phyloP scores from a whole-genome alignment of 2,329 filamentous ascomycete species.

The Diaporthe sp. region DNA sequence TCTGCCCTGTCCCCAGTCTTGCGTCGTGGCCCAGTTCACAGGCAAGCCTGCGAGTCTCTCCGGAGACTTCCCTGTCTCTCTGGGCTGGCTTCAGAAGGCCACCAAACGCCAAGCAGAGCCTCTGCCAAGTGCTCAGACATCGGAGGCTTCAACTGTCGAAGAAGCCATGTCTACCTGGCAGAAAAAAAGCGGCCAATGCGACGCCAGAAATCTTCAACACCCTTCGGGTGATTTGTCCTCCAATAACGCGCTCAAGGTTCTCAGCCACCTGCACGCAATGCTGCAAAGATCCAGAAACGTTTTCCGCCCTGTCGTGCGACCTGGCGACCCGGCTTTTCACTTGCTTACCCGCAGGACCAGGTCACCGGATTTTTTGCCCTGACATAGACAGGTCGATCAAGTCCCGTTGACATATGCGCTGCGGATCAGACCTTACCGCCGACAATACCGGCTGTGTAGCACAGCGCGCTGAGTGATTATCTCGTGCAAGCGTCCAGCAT shows the following conservation, averaged over 20 bases:
- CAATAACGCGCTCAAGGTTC: conserved; percentile 27
- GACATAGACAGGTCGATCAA: conserved; percentile 25
- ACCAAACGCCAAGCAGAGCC: not conserved
- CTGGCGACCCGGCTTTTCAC: conserved; percentile 10
- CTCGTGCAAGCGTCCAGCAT: not conserved
- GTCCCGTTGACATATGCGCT: conserved; percentile 15
- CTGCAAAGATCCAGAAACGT: conserved; percentile 27
- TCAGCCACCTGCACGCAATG: conserved; percentile 25
- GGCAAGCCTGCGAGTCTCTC: not conserved
- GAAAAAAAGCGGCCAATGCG: conserved; percentile 7
- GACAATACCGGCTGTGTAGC: not conserved
- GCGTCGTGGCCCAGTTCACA: not conserved
- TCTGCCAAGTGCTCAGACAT: not conserved
- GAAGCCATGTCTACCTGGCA: not conserved
- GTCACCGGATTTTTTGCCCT: conserved; percentile 33
- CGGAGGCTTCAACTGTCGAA: not conserved
- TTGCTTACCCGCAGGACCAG: conserved; percentile 35
- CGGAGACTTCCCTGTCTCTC: not conserved
- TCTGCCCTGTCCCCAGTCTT: conserved; percentile 1
- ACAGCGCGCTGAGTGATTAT: not conserved
- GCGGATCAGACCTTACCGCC: conserved; percentile 16
- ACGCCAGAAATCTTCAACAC: conserved; percentile 8
- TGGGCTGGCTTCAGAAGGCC: not conserved
- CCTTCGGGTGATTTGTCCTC: conserved; percentile 29
- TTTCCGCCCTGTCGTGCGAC: conserved; percentile 27